Percentiles rank a stretch among this genome's conserved stretches.
Evolutionary conservation across 129 eudicot genomes (phyloP).

Genomic region (Centella asiatica): DNA sequence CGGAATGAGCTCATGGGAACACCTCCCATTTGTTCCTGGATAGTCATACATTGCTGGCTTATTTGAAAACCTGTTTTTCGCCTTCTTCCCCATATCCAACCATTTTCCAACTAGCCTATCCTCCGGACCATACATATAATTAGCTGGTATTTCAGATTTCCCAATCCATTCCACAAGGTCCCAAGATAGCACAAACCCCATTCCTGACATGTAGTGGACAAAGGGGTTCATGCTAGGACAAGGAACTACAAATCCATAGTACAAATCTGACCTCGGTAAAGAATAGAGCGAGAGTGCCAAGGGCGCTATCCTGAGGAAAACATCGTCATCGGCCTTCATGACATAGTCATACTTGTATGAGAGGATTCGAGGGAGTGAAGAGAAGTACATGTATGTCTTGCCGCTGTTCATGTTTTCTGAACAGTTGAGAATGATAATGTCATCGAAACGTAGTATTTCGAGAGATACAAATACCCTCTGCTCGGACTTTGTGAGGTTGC

Average conservation of each 20-base stretch:
- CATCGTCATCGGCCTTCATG: constrained; percentile 84
- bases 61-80: constrained; percentile 52
- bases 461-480: constrained; percentile 41
- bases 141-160: constrained; percentile 38
- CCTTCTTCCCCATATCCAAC: constrained; percentile 45
- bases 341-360: constrained; percentile 46
- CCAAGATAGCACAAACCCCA: constrained; percentile 70
- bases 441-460: constrained; percentile 58
- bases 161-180: constrained; percentile 69
- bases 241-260: constrained; percentile 69
- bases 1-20: constrained; percentile 64
- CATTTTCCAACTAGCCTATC: constrained; percentile 66
- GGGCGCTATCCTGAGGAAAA: constrained; percentile 44
- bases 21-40: constrained; percentile 70
- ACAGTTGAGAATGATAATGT: constrained; percentile 59
- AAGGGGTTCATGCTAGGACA: constrained; percentile 79
- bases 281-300: constrained; percentile 43
- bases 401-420: constrained; percentile 71
- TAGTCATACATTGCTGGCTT: constrained; percentile 79
- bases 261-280: constrained; percentile 51
- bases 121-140: constrained; percentile 53
- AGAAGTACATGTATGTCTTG: constrained; percentile 60
- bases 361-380: constrained; percentile 58
- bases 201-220: constrained; percentile 68
- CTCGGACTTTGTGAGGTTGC: constrained; percentile 70